Percentiles rank a stretch among this genome's conserved stretches.
Evolutionary conservation across 2,329 filamentous ascomycete genomes (phyloP).

Genomic region (Thielaviopsis populi): DNA sequence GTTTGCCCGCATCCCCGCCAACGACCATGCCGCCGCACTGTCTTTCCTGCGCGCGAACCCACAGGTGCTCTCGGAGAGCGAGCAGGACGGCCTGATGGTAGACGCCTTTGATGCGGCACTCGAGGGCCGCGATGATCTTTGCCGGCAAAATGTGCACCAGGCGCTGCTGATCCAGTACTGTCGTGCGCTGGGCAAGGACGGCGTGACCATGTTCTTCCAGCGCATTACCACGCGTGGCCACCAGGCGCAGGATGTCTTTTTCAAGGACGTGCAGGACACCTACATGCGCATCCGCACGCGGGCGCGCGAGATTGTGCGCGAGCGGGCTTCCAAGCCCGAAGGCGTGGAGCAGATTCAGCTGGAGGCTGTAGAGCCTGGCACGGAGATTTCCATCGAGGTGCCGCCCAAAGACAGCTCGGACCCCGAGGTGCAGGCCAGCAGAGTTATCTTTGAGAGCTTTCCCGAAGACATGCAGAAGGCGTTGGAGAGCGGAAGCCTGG

Average conservation of each 20-base stretch:
- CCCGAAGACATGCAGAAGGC: conserved; percentile 66
- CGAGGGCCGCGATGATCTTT: conserved; percentile 58
- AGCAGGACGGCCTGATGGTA: conserved; percentile 81
- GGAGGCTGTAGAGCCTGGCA: conserved; percentile 86
- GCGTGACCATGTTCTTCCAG: conserved; percentile 88
- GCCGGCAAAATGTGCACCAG: conserved; percentile 82
- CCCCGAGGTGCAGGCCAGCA: conserved; percentile 44
- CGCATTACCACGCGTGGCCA: conserved; percentile 80
- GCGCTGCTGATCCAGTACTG: conserved; percentile 90
- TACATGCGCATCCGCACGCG: conserved; percentile 69
- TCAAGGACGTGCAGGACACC: conserved; percentile 80
- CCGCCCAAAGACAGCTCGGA: conserved; percentile 56
- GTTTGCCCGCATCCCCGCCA: conserved; percentile 64
- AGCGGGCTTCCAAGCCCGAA: conserved; percentile 36
- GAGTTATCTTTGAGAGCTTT: conserved; percentile 73
- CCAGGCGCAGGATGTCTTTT: conserved; percentile 80
- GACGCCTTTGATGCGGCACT: conserved; percentile 83
- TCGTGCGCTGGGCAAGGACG: conserved; percentile 72
- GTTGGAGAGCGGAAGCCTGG: conserved; percentile 73
- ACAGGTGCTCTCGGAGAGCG: conserved; percentile 62
- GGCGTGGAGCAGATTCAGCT: conserved; percentile 94
- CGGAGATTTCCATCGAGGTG: conserved; percentile 76
- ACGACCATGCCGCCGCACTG: conserved; percentile 58
- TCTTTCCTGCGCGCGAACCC: conserved; percentile 69
- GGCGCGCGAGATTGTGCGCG: conserved; percentile 51